Conservation (phyloP, 1,139 yeast species). For the Nadsonia starkeyi-henricii region DNA sequence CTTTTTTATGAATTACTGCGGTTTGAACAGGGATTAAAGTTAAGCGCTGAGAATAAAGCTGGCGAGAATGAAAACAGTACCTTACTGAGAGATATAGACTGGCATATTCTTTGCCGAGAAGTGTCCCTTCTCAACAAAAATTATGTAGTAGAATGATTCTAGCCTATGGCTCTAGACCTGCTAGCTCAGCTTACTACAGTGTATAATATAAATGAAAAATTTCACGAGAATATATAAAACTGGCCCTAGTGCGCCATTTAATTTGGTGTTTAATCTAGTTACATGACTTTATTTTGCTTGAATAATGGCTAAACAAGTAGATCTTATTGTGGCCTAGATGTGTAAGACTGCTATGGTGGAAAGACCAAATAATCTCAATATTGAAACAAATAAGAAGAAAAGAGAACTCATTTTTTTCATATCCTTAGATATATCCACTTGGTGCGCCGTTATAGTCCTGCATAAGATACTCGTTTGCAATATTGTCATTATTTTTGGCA, state of each 20-base stretch:
- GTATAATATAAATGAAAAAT: not conserved
- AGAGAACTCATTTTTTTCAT: not conserved
- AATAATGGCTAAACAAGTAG: no score
- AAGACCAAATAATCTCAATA: no score
- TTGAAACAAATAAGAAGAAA: not conserved
- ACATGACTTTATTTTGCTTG: no score
- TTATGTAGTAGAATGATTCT: constrained; percentile 24
- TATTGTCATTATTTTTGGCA: constrained; percentile 19
- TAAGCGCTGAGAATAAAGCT: constrained; percentile 33
- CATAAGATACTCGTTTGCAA: constrained; percentile 19
- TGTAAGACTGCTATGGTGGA: no score
- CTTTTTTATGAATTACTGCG: constrained; percentile 64
- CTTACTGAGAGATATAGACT: constrained; percentile 59
- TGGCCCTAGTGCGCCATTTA: no score
- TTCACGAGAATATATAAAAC: not conserved
- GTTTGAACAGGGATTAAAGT: not conserved
- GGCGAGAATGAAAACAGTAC: constrained; percentile 35
- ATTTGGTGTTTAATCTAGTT: no score
- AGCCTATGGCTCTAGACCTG: no score
- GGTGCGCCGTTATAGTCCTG: constrained; percentile 7
- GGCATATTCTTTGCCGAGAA: constrained; percentile 80
- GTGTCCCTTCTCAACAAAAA: constrained; percentile 62
- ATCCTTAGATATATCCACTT: not conserved
- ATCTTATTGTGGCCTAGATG: no score
- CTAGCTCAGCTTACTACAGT: not conserved